phyloP scores from a whole-genome alignment of 78 protist genomes.

The Cyanophora paradoxa region DNA sequence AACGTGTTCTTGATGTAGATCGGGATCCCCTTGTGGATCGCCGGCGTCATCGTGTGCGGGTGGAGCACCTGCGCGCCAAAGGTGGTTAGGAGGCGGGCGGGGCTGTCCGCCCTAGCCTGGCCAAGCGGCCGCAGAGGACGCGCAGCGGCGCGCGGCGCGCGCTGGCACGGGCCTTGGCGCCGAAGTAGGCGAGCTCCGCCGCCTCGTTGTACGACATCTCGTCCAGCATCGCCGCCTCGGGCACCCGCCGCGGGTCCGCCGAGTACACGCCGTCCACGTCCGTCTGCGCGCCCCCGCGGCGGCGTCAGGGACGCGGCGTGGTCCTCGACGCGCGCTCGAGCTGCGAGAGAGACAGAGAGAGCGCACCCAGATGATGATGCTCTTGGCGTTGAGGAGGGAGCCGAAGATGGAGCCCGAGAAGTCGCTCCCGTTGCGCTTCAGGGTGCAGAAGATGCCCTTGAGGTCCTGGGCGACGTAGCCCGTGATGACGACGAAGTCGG shows the following conservation, averaged over 20 bases:
- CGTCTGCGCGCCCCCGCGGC: neutral
- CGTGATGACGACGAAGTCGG: constrained; percentile 11
- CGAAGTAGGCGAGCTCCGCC: constrained; percentile 25
- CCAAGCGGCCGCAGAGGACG: too few species aligned
- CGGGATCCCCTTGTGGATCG: neutral
- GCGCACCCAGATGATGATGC: constrained; percentile 30
- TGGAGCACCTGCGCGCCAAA: too few species aligned
- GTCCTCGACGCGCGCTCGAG: neutral
- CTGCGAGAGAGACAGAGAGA: neutral
- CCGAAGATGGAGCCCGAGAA: constrained; percentile 30
- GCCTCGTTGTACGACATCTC: constrained; percentile 38
- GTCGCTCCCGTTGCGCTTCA: constrained; percentile 33
- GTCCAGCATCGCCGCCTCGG: constrained; percentile 17
- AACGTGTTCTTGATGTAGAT: constrained; percentile 18
- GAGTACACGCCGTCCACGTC: constrained; percentile 31
- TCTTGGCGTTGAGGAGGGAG: constrained; percentile 7
- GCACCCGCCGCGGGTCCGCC: constrained; percentile 36
- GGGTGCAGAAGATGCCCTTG: constrained; percentile 21
- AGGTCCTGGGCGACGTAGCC: constrained; percentile 8
- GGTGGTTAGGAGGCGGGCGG: too few species aligned
- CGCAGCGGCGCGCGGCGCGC: too few species aligned
- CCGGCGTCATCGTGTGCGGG: too few species aligned
- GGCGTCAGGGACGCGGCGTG: neutral
- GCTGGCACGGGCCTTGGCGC: too few species aligned
- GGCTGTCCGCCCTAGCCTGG: too few species aligned